These are phyloP conservation scores for Gillenia trifoliata DNA, from an alignment of 306 rosid genomes.

Conservation along the genomic window DNA sequence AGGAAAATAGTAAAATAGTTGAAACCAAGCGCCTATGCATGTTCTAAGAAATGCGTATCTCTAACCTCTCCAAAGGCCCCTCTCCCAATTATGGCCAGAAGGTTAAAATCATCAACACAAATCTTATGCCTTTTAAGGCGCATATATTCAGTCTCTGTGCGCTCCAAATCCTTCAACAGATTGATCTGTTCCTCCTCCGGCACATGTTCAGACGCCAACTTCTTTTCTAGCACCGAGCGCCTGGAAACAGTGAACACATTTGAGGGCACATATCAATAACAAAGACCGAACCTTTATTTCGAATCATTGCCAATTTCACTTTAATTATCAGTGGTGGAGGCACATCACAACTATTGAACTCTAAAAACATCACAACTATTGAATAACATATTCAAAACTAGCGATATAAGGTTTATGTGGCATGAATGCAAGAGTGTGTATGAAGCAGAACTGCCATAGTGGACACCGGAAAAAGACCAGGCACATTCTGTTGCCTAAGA, in stretches of 20 bases:
- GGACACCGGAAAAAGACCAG: neutral
- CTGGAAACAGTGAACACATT: slow-evolving; percentile 37
- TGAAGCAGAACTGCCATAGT: neutral
- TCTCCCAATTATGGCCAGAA: slow-evolving; percentile 82
- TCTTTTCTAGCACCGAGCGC: slow-evolving; percentile 70
- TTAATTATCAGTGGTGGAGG: neutral
- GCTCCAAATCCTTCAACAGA: slow-evolving; percentile 82
- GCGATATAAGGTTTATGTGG: neutral
- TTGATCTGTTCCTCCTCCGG: slow-evolving; percentile 78
- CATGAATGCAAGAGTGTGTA: neutral
- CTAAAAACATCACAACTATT: neutral
- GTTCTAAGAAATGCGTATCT: slow-evolving; percentile 14
- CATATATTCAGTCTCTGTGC: slow-evolving; percentile 74
- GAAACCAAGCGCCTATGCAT: slow-evolving; percentile 1
- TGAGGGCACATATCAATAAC: neutral
- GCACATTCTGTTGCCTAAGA: neutral
- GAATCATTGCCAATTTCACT: neutral
- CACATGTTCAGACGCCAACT: slow-evolving; percentile 63
- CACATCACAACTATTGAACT: neutral
- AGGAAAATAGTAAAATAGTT: neutral
- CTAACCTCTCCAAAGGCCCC: slow-evolving; percentile 98
- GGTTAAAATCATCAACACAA: slow-evolving; percentile 86
- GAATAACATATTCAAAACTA: neutral
- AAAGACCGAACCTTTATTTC: neutral
- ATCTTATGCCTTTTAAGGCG: slow-evolving; percentile 83